Conservation (phyloP, 352 stramenopile species). For the Pythium insidiosum region DNA sequence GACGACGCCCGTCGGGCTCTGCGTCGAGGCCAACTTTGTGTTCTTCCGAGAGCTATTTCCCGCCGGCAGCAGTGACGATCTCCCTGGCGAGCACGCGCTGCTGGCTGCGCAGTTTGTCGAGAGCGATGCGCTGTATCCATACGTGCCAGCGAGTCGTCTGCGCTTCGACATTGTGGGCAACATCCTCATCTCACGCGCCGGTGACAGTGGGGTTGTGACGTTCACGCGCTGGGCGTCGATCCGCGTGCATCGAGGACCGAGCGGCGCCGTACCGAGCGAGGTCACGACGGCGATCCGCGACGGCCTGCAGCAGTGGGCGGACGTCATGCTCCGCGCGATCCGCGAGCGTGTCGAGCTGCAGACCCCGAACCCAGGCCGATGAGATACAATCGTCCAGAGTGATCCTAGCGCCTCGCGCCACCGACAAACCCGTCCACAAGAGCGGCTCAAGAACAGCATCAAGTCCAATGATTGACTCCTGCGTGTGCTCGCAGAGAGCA, state of each 20-base stretch:
- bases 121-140: conserved; percentile 10
- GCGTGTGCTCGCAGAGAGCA: too few relatives aligned
- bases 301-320: conserved; percentile 2
- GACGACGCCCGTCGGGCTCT: neutral
- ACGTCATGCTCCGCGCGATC: conserved; percentile 8
- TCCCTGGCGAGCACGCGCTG: conserved; percentile 3
- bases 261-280: neutral
- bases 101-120: conserved; percentile 3
- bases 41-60: conserved; percentile 6
- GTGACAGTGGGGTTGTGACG: neutral
- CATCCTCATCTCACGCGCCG: neutral
- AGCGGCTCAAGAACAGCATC: too few relatives aligned
- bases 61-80: neutral
- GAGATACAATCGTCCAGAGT: too few relatives aligned
- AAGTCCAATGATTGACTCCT: too few relatives aligned
- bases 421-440: too few relatives aligned
- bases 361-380: too few relatives aligned
- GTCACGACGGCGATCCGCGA: neutral
- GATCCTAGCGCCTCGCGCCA: too few relatives aligned
- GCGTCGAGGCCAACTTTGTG: conserved; percentile 8
- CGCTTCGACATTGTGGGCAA: conserved; percentile 5
- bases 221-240: neutral
- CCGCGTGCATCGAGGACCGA: neutral
- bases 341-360: conserved; percentile 3
- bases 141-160: conserved; percentile 4